Conservation (phyloP, 78 protist genomes). For the Mantamonas sphyraenae region DNA sequence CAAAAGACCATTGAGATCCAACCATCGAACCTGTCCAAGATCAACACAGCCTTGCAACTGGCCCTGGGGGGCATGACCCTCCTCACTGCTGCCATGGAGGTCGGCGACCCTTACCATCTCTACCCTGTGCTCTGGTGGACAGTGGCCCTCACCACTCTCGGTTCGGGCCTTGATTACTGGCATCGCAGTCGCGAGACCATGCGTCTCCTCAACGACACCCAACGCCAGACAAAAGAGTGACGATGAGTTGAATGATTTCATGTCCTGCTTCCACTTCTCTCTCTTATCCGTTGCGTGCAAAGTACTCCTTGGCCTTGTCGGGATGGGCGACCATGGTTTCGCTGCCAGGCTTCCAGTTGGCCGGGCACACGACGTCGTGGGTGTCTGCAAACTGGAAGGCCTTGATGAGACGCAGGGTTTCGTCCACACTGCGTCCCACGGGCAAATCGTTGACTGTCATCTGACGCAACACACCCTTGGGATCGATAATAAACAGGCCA, state of each 20-base stretch:
- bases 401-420: conserved; percentile 64
- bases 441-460: conserved; percentile 78
- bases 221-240: too few relatives aligned
- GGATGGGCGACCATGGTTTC: conserved; percentile 38
- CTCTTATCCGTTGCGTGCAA: too few relatives aligned
- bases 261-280: too few relatives aligned
- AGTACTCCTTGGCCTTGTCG: conserved; percentile 19
- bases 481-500: conserved; percentile 71
- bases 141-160: too few relatives aligned
- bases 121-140: too few relatives aligned
- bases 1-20: too few relatives aligned
- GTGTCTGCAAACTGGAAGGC: conserved; percentile 44
- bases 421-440: conserved; percentile 79
- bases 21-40: background rate
- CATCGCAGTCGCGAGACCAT: too few relatives aligned
- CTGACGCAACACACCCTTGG: conserved; percentile 60
- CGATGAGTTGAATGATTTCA: too few relatives aligned
- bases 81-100: background rate
- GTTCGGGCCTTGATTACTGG: too few relatives aligned
- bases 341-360: conserved; percentile 44
- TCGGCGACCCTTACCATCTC: background rate
- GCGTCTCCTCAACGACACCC: too few relatives aligned
- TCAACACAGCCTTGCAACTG: background rate
- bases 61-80: background rate
- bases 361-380: conserved; percentile 49